These are phyloP conservation scores for Aquilaria malaccensis DNA, from an alignment of 345 rosid genomes.

Conservation along the genomic window DNA sequence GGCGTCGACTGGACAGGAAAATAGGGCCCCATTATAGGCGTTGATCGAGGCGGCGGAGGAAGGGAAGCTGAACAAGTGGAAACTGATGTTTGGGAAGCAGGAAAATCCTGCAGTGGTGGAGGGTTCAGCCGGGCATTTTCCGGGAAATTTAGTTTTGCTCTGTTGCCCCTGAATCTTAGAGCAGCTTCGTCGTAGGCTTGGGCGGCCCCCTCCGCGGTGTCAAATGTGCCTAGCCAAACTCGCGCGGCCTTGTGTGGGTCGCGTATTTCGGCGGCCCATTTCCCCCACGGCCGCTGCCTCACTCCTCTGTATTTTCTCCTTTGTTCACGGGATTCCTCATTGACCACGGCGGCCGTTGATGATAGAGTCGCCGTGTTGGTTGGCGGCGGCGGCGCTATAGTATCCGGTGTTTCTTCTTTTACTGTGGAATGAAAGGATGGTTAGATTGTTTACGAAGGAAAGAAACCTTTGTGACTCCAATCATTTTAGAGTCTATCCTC, in stretches of 20 bases:
- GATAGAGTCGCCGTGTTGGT: constrained; percentile 6
- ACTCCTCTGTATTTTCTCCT: constrained; percentile 75
- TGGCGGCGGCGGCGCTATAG: constrained; percentile 8
- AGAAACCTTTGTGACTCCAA: no score
- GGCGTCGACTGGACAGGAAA: constrained; percentile 19
- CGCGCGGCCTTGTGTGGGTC: constrained; percentile 80
- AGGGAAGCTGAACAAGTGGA: constrained; percentile 10
- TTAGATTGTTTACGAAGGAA: no score
- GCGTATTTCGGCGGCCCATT: constrained; percentile 92
- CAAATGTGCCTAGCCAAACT: constrained; percentile 89
- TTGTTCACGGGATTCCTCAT: constrained; percentile 36
- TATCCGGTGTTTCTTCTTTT: constrained; percentile 22
- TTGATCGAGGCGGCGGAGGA: constrained; percentile 1
- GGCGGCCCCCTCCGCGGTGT: constrained; percentile 81
- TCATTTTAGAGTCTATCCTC: neutral
- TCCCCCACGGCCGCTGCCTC: constrained; percentile 87
- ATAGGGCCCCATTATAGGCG: constrained; percentile 8
- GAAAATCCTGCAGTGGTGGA: constrained; percentile 18
- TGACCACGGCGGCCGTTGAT: constrained; percentile 13
- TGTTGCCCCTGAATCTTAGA: constrained; percentile 70
- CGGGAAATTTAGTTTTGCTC: constrained; percentile 81
- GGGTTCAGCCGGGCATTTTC: constrained; percentile 41
- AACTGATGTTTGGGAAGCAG: constrained; percentile 16
- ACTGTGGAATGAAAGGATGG: constrained; percentile 2
- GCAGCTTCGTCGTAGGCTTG: constrained; percentile 91